Evolutionary conservation across 805 yeast species (phyloP).

Genomic region (Saturnispora hagleri): DNA sequence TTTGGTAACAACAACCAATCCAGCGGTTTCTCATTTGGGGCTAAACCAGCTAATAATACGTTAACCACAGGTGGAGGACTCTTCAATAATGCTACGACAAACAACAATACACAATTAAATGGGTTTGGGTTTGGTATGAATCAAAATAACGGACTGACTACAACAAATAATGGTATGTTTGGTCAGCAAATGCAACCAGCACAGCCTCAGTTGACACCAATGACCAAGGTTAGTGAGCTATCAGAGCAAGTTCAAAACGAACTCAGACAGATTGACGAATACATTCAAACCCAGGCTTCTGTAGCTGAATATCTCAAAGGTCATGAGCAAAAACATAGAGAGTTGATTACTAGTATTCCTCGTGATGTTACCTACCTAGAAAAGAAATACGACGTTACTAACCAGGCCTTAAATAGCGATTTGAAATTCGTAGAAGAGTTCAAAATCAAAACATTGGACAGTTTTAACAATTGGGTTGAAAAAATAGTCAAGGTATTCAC

Average conservation of each 20-base stretch:
- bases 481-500: slow-evolving; percentile 28
- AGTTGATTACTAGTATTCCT: slow-evolving; percentile 61
- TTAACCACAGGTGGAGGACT: slow-evolving; percentile 25
- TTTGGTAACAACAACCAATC: slow-evolving; percentile 14
- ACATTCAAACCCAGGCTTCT: slow-evolving; percentile 63
- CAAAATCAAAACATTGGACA: slow-evolving; percentile 31
- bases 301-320: slow-evolving; percentile 60
- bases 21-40: slow-evolving; percentile 20
- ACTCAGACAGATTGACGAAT: slow-evolving; percentile 60
- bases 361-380: slow-evolving; percentile 58
- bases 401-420: slow-evolving; percentile 50
- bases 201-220: slow-evolving; percentile 48
- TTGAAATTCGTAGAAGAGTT: slow-evolving; percentile 36
- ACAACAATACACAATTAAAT: not conserved
- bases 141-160: slow-evolving; percentile 4
- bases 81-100: slow-evolving; percentile 24
- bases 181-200: slow-evolving; percentile 28
- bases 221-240: slow-evolving; percentile 67
- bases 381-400: slow-evolving; percentile 52
- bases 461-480: slow-evolving; percentile 32
- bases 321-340: slow-evolving; percentile 52
- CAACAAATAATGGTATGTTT: slow-evolving; percentile 3
- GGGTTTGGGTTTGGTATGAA: slow-evolving; percentile 6
- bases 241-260: slow-evolving; percentile 65
- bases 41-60: slow-evolving; percentile 7